These are phyloP conservation scores for Trametes cubensis DNA, from an alignment of 768 basidiomycete genomes.

Conservation along the genomic window DNA sequence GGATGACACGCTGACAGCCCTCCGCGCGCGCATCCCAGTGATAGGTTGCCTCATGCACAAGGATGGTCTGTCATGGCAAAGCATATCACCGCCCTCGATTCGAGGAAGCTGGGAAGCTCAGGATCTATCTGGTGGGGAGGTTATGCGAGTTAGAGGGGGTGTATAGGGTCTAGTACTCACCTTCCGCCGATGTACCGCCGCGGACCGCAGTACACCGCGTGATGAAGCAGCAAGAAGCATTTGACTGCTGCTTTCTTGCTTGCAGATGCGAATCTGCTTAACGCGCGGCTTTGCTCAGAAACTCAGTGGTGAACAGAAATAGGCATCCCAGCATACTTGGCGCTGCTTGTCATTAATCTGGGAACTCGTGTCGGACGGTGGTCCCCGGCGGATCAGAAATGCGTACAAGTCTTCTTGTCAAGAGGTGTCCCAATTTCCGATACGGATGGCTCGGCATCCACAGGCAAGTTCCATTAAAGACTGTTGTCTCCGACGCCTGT, in stretches of 20 bases:
- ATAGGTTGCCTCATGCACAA: constrained; percentile 9
- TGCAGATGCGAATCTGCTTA: neutral
- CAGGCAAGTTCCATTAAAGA: no score
- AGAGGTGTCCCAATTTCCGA: neutral
- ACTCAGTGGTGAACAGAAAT: neutral
- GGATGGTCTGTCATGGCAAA: neutral
- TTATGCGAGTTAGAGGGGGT: constrained; percentile 3
- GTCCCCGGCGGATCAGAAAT: neutral
- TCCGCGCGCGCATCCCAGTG: constrained; percentile 10
- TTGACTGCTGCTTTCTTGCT: neutral
- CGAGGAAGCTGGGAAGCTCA: constrained; percentile 9
- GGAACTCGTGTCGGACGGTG: neutral
- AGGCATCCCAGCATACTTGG: neutral
- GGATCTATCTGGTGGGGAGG: neutral
- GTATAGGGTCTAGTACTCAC: neutral
- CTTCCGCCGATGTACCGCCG: constrained; percentile 9
- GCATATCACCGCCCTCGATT: constrained; percentile 13
- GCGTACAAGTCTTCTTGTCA: neutral
- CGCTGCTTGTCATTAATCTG: neutral
- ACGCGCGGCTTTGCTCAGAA: neutral
- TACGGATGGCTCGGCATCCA: neutral
- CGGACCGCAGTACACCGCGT: constrained; percentile 9
- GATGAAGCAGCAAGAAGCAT: neutral
- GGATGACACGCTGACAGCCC: constrained; percentile 14
- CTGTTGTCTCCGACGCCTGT: no score